Base-by-base conservation (phyloP, 768 basidiomycete species). In the Lentinula sp. region DNA sequence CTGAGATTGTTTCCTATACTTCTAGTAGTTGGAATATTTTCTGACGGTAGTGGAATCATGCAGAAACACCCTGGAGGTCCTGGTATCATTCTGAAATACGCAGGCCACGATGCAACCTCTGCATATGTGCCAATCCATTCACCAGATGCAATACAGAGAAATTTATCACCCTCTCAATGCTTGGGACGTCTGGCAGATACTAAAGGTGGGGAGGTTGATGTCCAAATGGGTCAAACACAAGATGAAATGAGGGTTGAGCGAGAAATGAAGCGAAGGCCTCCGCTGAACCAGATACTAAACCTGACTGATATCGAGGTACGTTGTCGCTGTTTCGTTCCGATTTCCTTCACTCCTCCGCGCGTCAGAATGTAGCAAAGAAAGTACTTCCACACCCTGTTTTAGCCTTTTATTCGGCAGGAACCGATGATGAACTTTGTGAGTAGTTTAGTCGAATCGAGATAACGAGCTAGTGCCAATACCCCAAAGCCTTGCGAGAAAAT, bases 111-210 rank as follows among this genome's bases (percentile, higher is more conserved):
- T 70, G 93, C 92, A 21, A 91, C 89, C 0, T 71, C 73, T 6
- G 87, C 76, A 4, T 91, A 87, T 68, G 81, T 88, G 62, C 89
- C 90, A 3, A 91, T 97, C 42, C 95, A 98, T 73, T 87, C 95
- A 2, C 84, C 88, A 18, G 88, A 90, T 65, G 85, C 91, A 18
- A 81, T 96, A 53, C 82, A 87, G 54, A 85, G 84, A 73, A 82
- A 88, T 69, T 78, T 93, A n/a, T 80, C 86, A 7, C 73, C 76
- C 15, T 84, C 87, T 31, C 91, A 88, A 68, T 88, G 90, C 69
- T 78, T 95, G 10, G 93, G 93, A 1, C 68, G 76, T 3, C 75
- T 95, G 31, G 81, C 84, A 2, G 72, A 76, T 3, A 68, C 69
- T 46, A 65, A 70, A 18, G 64, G 85, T 34, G 66, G 70, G 23